Conservation (phyloP, 164 flowering plant species). For the Chimonanthus salicifolius region DNA sequence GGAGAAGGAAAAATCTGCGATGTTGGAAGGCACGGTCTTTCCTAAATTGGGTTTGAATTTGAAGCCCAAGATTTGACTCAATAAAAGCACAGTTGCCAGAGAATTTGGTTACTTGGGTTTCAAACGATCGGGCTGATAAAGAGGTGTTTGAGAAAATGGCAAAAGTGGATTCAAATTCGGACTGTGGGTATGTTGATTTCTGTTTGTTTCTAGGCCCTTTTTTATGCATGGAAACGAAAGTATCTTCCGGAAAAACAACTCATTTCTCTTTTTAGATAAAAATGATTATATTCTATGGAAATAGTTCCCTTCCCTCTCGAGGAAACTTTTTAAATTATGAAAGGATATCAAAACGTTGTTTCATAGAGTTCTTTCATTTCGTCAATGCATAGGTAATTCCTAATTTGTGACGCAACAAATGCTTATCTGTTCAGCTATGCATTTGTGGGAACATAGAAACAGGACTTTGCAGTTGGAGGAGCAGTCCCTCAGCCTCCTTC, state of each 20-base stretch:
- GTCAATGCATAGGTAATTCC: not conserved
- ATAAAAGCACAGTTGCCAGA: constrained; percentile 42
- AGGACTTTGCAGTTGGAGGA: not conserved
- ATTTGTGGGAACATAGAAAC: not conserved
- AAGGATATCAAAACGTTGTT: too few species aligned
- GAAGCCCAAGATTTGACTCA: constrained; percentile 35
- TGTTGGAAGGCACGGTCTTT: constrained; percentile 5
- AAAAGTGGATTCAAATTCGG: constrained; percentile 8
- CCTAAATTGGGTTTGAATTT: constrained; percentile 12
- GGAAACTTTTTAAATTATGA: too few species aligned
- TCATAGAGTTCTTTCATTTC: not conserved
- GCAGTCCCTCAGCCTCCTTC: not conserved
- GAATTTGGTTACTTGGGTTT: constrained; percentile 34
- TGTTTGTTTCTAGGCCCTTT: not conserved
- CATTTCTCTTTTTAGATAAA: not conserved
- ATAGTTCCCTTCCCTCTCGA: not conserved
- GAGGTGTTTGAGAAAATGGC: constrained; percentile 15
- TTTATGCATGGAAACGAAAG: not conserved
- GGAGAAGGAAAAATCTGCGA: constrained; percentile 15
- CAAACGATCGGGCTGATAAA: constrained; percentile 29
- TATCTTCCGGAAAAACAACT: not conserved
- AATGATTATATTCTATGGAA: not conserved
- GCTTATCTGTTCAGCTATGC: not conserved
- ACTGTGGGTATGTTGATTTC: constrained; percentile 37
- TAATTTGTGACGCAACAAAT: not conserved